A percentile compares a stretch with the other conserved stretches of the same genome.
Conservation (phyloP, 139 green algal genomes). For the Nannochloris sp. region DNA sequence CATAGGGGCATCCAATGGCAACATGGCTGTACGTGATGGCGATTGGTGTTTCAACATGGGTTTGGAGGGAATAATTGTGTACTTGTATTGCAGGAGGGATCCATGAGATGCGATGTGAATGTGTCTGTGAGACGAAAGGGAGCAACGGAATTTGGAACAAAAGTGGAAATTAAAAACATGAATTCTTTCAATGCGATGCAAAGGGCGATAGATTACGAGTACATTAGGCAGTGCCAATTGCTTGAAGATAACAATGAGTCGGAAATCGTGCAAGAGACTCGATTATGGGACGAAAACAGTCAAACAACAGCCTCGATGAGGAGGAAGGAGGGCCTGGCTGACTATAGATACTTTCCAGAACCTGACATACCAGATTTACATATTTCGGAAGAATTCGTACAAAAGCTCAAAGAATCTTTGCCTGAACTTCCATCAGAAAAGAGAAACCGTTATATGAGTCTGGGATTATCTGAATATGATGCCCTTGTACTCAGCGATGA, state of each 20-base stretch:
- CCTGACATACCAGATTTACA: constrained; percentile 79
- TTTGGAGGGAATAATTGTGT: neutral
- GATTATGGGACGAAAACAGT: constrained; percentile 85
- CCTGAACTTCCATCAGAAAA: constrained; percentile 69
- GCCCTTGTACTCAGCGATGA: constrained; percentile 79
- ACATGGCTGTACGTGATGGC: constrained; percentile 57
- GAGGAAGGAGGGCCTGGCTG: constrained; percentile 90
- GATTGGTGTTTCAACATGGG: constrained; percentile 1
- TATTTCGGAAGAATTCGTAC: constrained; percentile 42
- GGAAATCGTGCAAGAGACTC: constrained; percentile 89
- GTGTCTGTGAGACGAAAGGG: constrained; percentile 62
- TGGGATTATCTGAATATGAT: constrained; percentile 72
- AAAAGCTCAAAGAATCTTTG: constrained; percentile 39
- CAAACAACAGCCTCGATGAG: constrained; percentile 71
- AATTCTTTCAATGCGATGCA: constrained; percentile 95
- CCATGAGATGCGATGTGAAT: constrained; percentile 91
- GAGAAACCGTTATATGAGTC: constrained; percentile 49
- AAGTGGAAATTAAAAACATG: constrained; percentile 99
- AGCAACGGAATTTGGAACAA: constrained; percentile 69
- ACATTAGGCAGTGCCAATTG: constrained; percentile 64
- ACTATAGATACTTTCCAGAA: constrained; percentile 98
- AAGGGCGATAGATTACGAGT: constrained; percentile 90
- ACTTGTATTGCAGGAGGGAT: constrained; percentile 49
- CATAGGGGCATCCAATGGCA: constrained; percentile 78
- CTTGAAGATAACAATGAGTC: constrained; percentile 40